Base-by-base conservation (phyloP, 192 early-diverging fungal species). In the Dispira parvispora region DNA sequence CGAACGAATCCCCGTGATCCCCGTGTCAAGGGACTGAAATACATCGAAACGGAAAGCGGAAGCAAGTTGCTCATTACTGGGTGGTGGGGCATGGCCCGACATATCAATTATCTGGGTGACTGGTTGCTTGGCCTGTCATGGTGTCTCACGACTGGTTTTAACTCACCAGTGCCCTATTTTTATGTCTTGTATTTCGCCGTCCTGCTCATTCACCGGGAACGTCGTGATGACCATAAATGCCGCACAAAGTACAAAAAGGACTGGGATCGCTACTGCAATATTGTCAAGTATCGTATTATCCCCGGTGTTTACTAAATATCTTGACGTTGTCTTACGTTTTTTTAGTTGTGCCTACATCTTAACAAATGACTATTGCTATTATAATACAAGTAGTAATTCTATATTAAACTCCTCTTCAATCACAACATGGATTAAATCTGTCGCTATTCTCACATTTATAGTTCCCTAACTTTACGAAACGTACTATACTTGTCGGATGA, bases 31-130 rank as follows among this genome's bases (percentile, higher is more conserved):
- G 82, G 92, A 63, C 74, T 94, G 55, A 84, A 86, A 68, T 98
- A 81, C 68, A 88, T 98, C 44, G 77, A 82, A 44, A 98, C 95
- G 12, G 75, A 83, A 66, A 55, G 81, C 11, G 95, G 95, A 55
- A 85, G 82, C 61, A 80, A 77, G 60, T 77, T 98, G 56, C 73
- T 98, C 46, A 76, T 82, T 62, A 81, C 75, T 61, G 91, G 95
- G 21, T 98, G 93, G 95, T 98, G 95, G 95, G 93, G 93, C 6
- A 69, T 80, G 62, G 85, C 95, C 13, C 82, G 95, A 45, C 89
- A 98, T 54, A 86, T 96, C 68, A 98, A 98, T 71, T 98, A 98
- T 73, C 77, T 84, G 20, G 89, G 92, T 45, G 95, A 98, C 78
- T 98, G 92, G 92, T 66, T 96, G 27, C 92, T 88, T 83, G 82